Evolutionary conservation across 768 basidiomycete species (phyloP), one percentile per base, ranked within the genome.

Genomic region (Suillus subluteus): DNA sequence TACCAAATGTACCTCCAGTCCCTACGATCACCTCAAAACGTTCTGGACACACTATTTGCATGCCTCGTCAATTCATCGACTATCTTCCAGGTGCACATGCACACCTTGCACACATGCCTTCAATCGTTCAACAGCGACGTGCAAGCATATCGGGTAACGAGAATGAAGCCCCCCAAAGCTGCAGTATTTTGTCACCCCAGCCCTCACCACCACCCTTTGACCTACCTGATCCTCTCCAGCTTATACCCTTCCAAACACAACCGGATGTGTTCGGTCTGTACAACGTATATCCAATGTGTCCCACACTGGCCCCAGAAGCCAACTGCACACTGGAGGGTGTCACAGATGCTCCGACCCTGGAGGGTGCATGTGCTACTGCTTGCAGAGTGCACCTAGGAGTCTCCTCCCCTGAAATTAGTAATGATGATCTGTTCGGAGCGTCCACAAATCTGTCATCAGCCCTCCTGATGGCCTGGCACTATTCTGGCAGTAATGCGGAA

Each of bases 381-480:
- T 26, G 1, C 26, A 8, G 26, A 52, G 50, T 52, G 26, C 15
- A 26, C 50, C 50, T 15, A 15, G 50, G 50, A 52, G 50, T 52
- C 26, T 52, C 50, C 15, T 13, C 26, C 6, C 44, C 44, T 4
- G 26, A 52, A 52, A 30, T 52, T 2, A 52, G 50, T 16, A 6
- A 52, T 4, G 64, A 69, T 1, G 62, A 69, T 21, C 16, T 70
- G 3, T 68, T 54, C 43, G 26, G 62, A 16, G 65, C 70, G 68
- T 81, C 66, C 70, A 73, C 30, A 23, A 67, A 70, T 66, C 63
- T 59, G 1, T 70, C 75, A 0, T 63, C 67, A 4, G 77, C 71
- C 46, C 68, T 72, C 0, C 73, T 81, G 21, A 75, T 78, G 74
- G 44, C 65, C 13, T 81, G 80, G 80, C 65, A 71, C 2, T 78